A percentile compares a stretch with the other conserved stretches of the same genome.
These are phyloP conservation scores for Cryptococcus hybrid DNA, from an alignment of 1,284 basidiomycete genomes.

Conservation along the genomic window DNA sequence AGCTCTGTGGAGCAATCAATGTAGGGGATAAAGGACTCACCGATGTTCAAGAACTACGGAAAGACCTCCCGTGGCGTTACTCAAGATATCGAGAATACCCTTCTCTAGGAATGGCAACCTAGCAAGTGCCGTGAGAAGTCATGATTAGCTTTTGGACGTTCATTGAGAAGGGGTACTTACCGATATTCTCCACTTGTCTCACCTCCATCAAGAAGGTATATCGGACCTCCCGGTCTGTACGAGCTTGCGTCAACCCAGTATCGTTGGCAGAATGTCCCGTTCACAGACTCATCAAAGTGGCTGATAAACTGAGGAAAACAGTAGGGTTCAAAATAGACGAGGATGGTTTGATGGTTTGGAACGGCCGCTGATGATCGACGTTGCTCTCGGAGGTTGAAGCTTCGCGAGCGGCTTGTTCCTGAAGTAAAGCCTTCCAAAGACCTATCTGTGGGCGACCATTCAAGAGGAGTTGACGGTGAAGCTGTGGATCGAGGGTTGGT, in stretches of 20 bases:
- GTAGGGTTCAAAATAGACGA: conserved; percentile 25
- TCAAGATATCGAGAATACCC: conserved; percentile 81
- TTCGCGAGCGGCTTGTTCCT: conserved; percentile 5
- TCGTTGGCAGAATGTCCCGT: conserved; percentile 54
- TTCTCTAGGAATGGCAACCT: conserved; percentile 50
- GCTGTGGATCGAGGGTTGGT: conserved; percentile 16
- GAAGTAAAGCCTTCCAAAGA: conserved; percentile 31
- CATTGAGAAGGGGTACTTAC: conserved; percentile 13
- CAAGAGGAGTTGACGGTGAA: conserved; percentile 29
- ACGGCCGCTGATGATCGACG: background rate
- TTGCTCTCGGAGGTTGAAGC: background rate
- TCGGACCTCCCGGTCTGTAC: conserved; percentile 72
- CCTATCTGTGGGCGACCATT: conserved; percentile 34
- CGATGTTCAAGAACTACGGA: conserved; percentile 90
- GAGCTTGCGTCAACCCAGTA: conserved; percentile 89
- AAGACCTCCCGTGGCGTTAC: conserved; percentile 74
- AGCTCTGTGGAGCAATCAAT: no score
- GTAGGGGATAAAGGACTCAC: conserved; percentile 47
- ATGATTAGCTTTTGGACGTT: background rate
- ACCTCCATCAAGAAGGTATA: conserved; percentile 78
- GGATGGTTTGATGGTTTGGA: background rate
- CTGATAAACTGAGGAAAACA: conserved; percentile 84
- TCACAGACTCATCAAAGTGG: conserved; percentile 55
- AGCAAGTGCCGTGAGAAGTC: background rate
- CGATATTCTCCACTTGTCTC: conserved; percentile 60